These are phyloP conservation scores for Micromonas pusilla DNA, from an alignment of 139 green algal genomes.

Conservation along the genomic window DNA sequence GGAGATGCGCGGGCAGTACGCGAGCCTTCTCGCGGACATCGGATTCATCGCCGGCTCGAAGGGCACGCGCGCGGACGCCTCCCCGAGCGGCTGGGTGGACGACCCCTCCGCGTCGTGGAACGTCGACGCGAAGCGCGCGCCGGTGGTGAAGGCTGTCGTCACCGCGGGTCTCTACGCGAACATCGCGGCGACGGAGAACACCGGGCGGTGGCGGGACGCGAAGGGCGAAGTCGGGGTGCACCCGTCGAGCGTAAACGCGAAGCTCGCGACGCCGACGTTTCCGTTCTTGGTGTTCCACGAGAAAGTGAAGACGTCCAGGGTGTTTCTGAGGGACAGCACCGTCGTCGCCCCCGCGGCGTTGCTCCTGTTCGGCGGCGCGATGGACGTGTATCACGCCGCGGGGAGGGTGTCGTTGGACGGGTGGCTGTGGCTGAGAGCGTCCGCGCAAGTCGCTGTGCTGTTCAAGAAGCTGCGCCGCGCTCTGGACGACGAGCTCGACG, in stretches of 20 bases:
- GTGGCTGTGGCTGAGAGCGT: conserved; percentile 49
- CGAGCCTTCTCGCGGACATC: conserved; percentile 67
- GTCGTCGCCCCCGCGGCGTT: conserved; percentile 63
- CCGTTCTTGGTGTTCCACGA: conserved; percentile 70
- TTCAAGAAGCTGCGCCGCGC: conserved; percentile 71
- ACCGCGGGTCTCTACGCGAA: conserved; percentile 77
- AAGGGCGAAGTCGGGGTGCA: conserved; percentile 75
- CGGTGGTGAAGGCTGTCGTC: conserved; percentile 71
- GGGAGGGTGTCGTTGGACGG: conserved; percentile 58
- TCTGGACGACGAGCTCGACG: conserved; percentile 44
- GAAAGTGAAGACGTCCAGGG: conserved; percentile 63
- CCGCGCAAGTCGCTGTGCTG: conserved; percentile 70
- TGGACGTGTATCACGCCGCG: conserved; percentile 55
- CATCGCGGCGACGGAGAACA: conserved; percentile 57
- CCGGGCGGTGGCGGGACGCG: conserved; percentile 27
- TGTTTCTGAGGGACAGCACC: conserved; percentile 79
- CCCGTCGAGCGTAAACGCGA: conserved; percentile 44
- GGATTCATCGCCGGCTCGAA: conserved; percentile 41
- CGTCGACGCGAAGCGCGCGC: conserved; percentile 27
- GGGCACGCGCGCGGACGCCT: conserved; percentile 11
- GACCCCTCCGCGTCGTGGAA: conserved; percentile 39
- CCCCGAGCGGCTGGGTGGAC: background rate
- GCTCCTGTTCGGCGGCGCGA: conserved; percentile 73
- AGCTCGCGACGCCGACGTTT: background rate
- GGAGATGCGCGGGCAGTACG: conserved; percentile 83